These are phyloP conservation scores for Diaporthe vaccinii DNA, from an alignment of 2,329 filamentous ascomycete genomes.

Conservation along the genomic window DNA sequence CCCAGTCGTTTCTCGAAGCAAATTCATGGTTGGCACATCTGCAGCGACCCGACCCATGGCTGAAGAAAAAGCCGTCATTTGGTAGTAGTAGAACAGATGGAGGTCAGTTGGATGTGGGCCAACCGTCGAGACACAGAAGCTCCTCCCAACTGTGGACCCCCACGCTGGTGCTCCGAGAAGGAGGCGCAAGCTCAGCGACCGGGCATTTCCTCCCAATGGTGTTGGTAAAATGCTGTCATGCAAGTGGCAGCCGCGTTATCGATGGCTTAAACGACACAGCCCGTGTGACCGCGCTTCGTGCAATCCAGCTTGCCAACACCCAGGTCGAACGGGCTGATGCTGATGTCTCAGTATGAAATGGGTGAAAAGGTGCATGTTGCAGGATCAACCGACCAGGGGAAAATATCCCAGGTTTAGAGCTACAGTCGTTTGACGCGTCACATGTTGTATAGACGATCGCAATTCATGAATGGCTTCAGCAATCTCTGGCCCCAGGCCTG, in stretches of 20 bases:
- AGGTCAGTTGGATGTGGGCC: conserved; percentile 10
- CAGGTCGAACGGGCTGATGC: conserved; percentile 11
- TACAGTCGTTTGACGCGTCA: not conserved
- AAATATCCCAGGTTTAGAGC: not conserved
- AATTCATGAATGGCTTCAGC: conserved; percentile 19
- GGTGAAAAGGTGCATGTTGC: conserved; percentile 2
- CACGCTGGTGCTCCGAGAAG: conserved; percentile 26
- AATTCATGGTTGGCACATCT: conserved; percentile 29
- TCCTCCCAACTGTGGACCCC: not conserved
- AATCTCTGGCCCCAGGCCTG: not conserved
- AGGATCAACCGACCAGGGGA: not conserved
- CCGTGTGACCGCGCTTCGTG: conserved; percentile 8
- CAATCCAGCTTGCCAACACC: conserved; percentile 25
- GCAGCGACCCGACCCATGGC: conserved; percentile 35
- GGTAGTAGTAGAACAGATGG: conserved; percentile 11
- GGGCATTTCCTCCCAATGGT: not conserved
- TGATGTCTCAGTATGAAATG: conserved; percentile 33
- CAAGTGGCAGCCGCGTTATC: conserved; percentile 34
- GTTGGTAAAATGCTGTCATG: conserved; percentile 30
- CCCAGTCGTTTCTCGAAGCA: conserved; percentile 38
- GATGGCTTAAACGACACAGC: conserved; percentile 24
- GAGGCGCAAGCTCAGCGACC: conserved; percentile 14
- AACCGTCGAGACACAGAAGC: not conserved
- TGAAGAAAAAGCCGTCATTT: conserved; percentile 32
- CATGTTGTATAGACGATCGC: not conserved